Conservation (phyloP, 176 grass and related monocot genomes). For the Saccharum officinarum region DNA sequence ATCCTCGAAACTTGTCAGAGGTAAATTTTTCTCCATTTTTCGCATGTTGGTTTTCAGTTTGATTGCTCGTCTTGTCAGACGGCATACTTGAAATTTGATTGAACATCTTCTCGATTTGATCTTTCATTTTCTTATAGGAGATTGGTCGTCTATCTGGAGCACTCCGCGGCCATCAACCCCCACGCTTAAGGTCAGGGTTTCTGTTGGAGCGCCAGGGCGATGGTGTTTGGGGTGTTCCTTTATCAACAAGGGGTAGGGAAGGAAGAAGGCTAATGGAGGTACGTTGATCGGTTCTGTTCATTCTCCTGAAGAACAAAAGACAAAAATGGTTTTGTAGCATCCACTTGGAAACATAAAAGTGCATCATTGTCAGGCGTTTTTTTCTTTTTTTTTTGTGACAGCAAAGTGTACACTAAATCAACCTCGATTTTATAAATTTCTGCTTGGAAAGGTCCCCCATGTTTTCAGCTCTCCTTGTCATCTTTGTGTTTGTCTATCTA, state of each 20-base stretch:
- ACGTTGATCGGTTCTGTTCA: background rate
- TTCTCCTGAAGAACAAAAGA: background rate
- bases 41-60: background rate
- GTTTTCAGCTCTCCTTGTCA: background rate
- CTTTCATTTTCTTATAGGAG: conserved; percentile 35
- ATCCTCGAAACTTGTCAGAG: conserved; percentile 53
- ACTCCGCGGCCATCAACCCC: conserved; percentile 41
- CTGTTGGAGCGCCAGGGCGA: conserved; percentile 58
- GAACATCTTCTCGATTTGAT: background rate
- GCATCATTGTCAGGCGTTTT: background rate
- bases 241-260: conserved; percentile 59
- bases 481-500: background rate
- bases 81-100: background rate
- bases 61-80: background rate
- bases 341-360: background rate
- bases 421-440: background rate
- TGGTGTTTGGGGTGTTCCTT: conserved; percentile 57
- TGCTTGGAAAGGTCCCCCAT: background rate
- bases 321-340: background rate
- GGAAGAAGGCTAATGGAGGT: conserved; percentile 71
- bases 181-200: conserved; percentile 52
- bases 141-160: conserved; percentile 57
- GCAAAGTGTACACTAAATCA: background rate
- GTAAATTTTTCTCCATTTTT: background rate
- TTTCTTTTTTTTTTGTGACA: background rate